Evolutionary conservation across 805 yeast species (phyloP).

Genomic region (Crinitomyces ghanaensis): DNA sequence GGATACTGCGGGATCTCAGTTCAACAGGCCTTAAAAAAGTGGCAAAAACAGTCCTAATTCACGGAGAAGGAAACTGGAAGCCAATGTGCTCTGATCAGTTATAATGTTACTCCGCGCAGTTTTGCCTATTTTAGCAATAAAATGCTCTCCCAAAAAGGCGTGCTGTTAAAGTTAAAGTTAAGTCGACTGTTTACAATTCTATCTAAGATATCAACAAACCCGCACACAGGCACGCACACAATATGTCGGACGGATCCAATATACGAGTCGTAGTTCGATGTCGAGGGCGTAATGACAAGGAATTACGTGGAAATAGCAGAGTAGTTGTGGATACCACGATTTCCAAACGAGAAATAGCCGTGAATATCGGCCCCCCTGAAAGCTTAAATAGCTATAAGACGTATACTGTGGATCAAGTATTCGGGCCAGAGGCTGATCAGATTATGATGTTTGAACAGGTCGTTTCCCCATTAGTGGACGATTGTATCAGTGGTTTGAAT

Average conservation of each 20-base stretch:
- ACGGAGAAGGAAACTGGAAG: too few relatives aligned
- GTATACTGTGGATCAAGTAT: constrained; percentile 67
- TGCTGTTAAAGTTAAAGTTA: too few relatives aligned
- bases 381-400: constrained; percentile 31
- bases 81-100: too few relatives aligned
- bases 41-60: too few relatives aligned
- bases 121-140: too few relatives aligned
- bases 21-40: too few relatives aligned
- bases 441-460: constrained; percentile 50
- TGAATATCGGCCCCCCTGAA: constrained; percentile 29
- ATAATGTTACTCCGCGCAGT: too few relatives aligned
- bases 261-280: constrained; percentile 56
- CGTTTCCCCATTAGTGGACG: constrained; percentile 53
- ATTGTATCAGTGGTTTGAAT: constrained; percentile 64
- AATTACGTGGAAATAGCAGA: constrained; percentile 44
- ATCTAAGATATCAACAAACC: neutral
- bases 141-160: too few relatives aligned
- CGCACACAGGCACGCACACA: constrained; percentile 7
- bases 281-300: constrained; percentile 49
- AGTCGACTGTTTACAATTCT: neutral
- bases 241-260: too few relatives aligned
- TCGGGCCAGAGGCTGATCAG: constrained; percentile 76
- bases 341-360: constrained; percentile 37
- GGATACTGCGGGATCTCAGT: too few relatives aligned
- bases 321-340: constrained; percentile 47